Evolutionary conservation across 345 rosid species (phyloP).

Genomic region (Microthlaspi erraticum): DNA sequence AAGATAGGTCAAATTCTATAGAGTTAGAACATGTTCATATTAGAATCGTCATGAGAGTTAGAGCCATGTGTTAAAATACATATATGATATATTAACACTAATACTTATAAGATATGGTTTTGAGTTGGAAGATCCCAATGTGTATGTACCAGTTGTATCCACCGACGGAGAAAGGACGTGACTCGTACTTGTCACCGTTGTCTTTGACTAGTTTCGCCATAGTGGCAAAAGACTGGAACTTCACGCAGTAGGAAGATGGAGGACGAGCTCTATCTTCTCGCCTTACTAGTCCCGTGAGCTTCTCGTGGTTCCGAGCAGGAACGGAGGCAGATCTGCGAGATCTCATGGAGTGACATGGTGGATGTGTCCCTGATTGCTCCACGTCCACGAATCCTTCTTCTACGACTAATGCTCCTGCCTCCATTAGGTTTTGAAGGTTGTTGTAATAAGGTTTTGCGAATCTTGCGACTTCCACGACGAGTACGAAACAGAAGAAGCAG

Average conservation of each 20-base stretch:
- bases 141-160: conserved; percentile 41
- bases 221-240: conserved; percentile 33
- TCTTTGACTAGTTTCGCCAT: conserved; percentile 14
- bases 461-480: conserved; percentile 28
- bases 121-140: background rate
- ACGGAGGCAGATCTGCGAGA: conserved; percentile 12
- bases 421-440: conserved; percentile 25
- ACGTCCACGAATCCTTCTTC: conserved; percentile 34
- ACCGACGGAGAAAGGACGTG: conserved; percentile 39
- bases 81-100: background rate
- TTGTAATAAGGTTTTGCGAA: conserved; percentile 40
- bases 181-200: conserved; percentile 40
- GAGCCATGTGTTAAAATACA: background rate
- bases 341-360: conserved; percentile 29
- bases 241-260: conserved; percentile 38
- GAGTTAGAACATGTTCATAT: background rate
- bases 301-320: conserved; percentile 11
- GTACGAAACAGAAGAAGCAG: conserved; percentile 32
- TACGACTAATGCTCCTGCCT: conserved; percentile 4
- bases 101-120: background rate
- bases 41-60: background rate
- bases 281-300: conserved; percentile 4
- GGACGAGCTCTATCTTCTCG: conserved; percentile 34
- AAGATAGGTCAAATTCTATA: background rate
- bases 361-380: conserved; percentile 6